phyloP scores from a whole-genome alignment of 805 yeast genomes.

The Hanseniaspora lindneri region DNA sequence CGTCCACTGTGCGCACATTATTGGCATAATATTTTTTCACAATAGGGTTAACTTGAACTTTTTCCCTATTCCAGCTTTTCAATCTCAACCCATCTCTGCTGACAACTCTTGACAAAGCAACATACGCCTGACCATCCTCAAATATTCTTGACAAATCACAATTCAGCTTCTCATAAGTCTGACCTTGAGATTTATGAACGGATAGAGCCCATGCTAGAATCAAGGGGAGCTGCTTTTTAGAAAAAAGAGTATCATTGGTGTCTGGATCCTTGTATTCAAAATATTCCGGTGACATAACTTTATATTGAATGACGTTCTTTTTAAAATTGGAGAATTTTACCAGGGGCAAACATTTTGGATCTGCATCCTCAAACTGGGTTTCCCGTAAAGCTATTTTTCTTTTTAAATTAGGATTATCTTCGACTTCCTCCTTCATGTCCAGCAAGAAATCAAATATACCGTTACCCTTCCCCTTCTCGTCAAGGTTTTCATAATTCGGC shows the following conservation, averaged over 20 bases:
- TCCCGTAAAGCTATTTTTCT: not conserved
- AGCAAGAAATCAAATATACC: not conserved
- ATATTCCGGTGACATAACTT: constrained; percentile 42
- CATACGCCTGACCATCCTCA: constrained; percentile 92
- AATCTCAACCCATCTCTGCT: constrained; percentile 75
- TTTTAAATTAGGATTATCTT: not conserved
- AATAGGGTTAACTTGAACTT: constrained; percentile 56
- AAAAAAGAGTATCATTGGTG: constrained; percentile 50
- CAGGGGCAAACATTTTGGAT: not conserved
- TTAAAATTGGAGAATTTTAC: not conserved
- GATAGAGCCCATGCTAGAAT: constrained; percentile 95
- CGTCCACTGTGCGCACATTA: not conserved
- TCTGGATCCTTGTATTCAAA: constrained; percentile 69
- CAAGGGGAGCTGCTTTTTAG: constrained; percentile 71
- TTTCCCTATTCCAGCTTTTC: constrained; percentile 49
- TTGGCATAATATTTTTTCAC: constrained; percentile 60
- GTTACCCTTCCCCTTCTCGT: constrained; percentile 20
- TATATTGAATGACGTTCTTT: not conserved
- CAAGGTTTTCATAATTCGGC: constrained; percentile 21
- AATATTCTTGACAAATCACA: constrained; percentile 69
- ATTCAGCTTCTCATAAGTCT: constrained; percentile 61
- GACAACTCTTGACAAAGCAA: constrained; percentile 84
- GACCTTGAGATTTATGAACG: constrained; percentile 93
- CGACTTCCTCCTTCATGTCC: not conserved
- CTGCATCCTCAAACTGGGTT: not conserved